Base-by-base conservation (phyloP, 495 filamentous ascomycete species). In the Penicillium dipodomyicola region DNA sequence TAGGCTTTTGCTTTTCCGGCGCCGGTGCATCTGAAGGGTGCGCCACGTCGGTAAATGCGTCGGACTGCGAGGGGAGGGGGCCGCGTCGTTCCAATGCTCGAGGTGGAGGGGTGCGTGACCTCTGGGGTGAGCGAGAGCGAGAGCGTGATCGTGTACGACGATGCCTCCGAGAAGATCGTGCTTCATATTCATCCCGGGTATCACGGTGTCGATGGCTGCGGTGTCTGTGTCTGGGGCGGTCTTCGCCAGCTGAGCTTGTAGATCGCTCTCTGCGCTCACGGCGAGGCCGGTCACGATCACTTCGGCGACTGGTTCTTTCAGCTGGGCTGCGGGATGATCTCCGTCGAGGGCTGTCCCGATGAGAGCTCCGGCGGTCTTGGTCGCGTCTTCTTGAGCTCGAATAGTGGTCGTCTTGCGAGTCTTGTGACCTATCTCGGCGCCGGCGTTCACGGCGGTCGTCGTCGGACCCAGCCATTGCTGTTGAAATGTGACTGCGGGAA, bases 1-100 rank as follows among this genome's bases (percentile, higher is more conserved):
- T 99, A 35, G 93, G 89, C 27, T 91, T 92, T 67, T 96, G 84
- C 60, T 91, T 93, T 47, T 91, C 87, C 1, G 63, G 59, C 5
- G 69, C 65, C 25, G 74, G 75, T 12, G 65, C 63, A 5, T 60
- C 59, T 10, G 52, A 53, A 54, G 82, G 41, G 45, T 44, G 56
- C 35, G 78, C 74, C 20, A 77, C 71, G 39, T 76, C 81, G 25
- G 79, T 80, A 62, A 89, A 91, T n/a, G 86, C 84, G 48, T 85
- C 84, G 57, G 74, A 69, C 65, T 91, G 88, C 0, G 88, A 89
- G 19, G 87, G 87, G 9, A 91, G 73, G 4, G 88, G 87, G 2
- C 80, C 83, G 57, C 69, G 69, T 46, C 77, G 79, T 49, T 72
- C 63, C 4, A 69, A 50, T 8, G 67, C 67, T 29, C 58, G 61